Percentiles rank a stretch among this genome's conserved stretches.
These are phyloP conservation scores for Coniosporium apollinis DNA, from an alignment of 495 filamentous ascomycete species.

Conservation along the genomic window DNA sequence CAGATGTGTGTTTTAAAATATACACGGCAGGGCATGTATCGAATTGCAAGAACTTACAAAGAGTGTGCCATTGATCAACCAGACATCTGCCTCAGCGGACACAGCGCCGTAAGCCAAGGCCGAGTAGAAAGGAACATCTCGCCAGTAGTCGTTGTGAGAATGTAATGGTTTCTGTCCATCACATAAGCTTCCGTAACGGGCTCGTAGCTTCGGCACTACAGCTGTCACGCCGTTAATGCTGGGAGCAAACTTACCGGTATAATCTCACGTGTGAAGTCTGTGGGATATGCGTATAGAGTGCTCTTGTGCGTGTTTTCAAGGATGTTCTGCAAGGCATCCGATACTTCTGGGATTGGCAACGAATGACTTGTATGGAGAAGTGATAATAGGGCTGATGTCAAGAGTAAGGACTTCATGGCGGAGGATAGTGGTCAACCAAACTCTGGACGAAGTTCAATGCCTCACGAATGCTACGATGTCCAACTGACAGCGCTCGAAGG, in stretches of 20 bases:
- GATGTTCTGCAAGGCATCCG: slow-evolving; percentile 20
- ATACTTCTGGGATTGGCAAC: not conserved
- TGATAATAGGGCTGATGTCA: too few relatives aligned
- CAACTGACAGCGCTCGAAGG: too few relatives aligned
- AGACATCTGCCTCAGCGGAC: slow-evolving; percentile 24
- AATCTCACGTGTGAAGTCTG: slow-evolving; percentile 23
- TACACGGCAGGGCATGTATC: too few relatives aligned
- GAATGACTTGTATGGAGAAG: too few relatives aligned
- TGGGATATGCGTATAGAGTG: slow-evolving; percentile 22
- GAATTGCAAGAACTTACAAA: slow-evolving; percentile 22
- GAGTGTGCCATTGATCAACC: slow-evolving; percentile 23
- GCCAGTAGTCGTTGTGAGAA: slow-evolving; percentile 28
- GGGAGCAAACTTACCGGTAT: slow-evolving; percentile 13
- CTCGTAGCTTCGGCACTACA: not conserved
- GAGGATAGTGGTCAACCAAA: not conserved
- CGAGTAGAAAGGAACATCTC: slow-evolving; percentile 22
- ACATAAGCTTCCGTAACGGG: not conserved
- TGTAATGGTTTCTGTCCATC: slow-evolving; percentile 21
- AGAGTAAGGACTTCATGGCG: not conserved
- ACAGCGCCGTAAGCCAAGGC: slow-evolving; percentile 22
- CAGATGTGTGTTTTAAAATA: too few relatives aligned
- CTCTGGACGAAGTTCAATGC: not conserved
- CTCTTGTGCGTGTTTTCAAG: slow-evolving; percentile 18
- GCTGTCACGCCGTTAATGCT: too few relatives aligned
- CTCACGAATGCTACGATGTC: not conserved